Conservation (phyloP, 345 rosid species). For the Salix suchowensis region DNA sequence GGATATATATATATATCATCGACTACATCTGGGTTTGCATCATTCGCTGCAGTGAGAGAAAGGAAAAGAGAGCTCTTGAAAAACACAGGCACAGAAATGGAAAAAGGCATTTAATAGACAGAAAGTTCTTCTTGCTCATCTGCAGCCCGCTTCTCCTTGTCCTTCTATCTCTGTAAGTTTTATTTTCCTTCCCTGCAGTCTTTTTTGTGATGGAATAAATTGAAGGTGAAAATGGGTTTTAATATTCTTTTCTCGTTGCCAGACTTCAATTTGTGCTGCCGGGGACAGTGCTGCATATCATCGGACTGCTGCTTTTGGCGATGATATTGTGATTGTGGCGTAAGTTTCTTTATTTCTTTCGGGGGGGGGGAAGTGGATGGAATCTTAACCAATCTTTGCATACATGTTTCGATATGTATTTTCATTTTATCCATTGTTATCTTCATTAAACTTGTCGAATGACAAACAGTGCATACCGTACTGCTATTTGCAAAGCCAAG, state of each 20-base stretch:
- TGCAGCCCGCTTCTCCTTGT: constrained; percentile 50
- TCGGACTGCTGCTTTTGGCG: constrained; percentile 68
- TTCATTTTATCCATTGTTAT: background rate
- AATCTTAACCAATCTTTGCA: background rate
- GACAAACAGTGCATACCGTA: constrained; percentile 67
- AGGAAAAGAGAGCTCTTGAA: background rate
- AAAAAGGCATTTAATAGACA: constrained; percentile 74
- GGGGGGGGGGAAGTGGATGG: no score
- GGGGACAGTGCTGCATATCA: constrained; percentile 54
- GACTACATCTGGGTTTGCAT: no score
- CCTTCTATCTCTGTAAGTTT: constrained; percentile 41
- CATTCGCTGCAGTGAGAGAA: background rate
- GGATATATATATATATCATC: no score
- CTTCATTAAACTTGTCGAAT: background rate
- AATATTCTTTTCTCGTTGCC: background rate
- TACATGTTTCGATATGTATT: background rate
- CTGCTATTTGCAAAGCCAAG: constrained; percentile 81
- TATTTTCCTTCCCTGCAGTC: background rate
- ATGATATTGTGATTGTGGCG: constrained; percentile 91
- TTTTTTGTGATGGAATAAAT: background rate
- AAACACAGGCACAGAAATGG: constrained; percentile 37
- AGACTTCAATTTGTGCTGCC: constrained; percentile 72
- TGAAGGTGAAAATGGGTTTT: background rate
- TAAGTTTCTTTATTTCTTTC: constrained; percentile 35
- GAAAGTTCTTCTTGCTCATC: constrained; percentile 64